Evolutionary conservation across 768 basidiomycete genomes (phyloP).

Genomic region (Mycena maculata): DNA sequence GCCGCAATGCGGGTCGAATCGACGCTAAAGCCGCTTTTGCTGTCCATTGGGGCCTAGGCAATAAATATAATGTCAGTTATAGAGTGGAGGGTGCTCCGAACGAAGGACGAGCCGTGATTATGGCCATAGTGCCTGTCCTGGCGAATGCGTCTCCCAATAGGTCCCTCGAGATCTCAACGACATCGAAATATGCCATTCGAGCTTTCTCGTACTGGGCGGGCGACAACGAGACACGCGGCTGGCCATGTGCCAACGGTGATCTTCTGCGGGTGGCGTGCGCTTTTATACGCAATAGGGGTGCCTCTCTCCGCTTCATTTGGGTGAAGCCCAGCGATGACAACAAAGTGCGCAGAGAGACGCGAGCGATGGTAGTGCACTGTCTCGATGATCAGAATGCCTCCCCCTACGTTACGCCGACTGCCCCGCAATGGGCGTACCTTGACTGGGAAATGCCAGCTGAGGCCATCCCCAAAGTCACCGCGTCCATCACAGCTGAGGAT

Average conservation of each 20-base stretch:
- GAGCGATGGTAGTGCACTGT: no score
- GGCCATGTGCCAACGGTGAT: neutral
- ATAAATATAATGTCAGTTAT: neutral
- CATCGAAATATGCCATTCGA: neutral
- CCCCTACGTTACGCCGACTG: no score
- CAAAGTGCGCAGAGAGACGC: no score
- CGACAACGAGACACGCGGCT: neutral
- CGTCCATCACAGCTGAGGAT: neutral
- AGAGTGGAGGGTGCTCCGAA: neutral
- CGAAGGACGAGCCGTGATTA: neutral
- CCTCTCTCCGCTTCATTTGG: no score
- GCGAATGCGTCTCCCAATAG: neutral
- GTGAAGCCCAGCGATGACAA: no score
- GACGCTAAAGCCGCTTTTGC: neutral
- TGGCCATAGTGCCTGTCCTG: neutral
- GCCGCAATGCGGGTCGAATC: no score
- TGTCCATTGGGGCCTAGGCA: neutral
- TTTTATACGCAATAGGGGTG: no score
- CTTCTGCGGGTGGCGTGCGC: neutral
- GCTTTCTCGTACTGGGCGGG: slow-evolving; percentile 9
- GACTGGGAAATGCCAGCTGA: no score
- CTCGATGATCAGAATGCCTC: no score
- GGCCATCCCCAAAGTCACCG: neutral
- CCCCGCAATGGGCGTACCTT: no score
- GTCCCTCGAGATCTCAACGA: neutral